phyloP scores from a whole-genome alignment of 768 basidiomycete species.

The Mycena alexandri region DNA sequence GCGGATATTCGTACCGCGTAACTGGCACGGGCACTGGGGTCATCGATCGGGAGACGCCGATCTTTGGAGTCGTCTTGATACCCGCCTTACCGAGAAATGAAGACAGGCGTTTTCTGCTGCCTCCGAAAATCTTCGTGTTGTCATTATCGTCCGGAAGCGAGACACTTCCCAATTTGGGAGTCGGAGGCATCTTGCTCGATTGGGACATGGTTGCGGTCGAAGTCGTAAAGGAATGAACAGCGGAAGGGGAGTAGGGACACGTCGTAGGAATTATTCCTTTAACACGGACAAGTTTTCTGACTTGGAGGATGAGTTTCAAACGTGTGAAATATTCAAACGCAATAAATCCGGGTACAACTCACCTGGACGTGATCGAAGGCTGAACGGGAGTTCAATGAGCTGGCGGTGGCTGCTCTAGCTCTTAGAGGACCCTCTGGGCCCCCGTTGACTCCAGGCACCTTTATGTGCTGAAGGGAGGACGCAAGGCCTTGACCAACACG shows the following conservation, averaged over 20 bases:
- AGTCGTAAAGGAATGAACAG: slow-evolving; percentile 32
- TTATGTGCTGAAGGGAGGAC: slow-evolving; percentile 41
- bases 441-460: slow-evolving; percentile 36
- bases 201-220: slow-evolving; percentile 33
- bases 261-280: slow-evolving; percentile 30
- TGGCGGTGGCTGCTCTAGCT: slow-evolving; percentile 23
- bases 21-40: slow-evolving; percentile 34
- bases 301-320: slow-evolving; percentile 1
- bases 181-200: slow-evolving; percentile 34
- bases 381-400: slow-evolving; percentile 21
- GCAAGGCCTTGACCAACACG: slow-evolving; percentile 41
- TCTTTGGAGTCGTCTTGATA: slow-evolving; percentile 6
- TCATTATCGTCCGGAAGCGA: slow-evolving; percentile 36
- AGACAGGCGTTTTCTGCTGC: slow-evolving; percentile 30
- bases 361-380: slow-evolving; percentile 30
- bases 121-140: slow-evolving; percentile 33
- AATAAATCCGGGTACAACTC: slow-evolving; percentile 1
- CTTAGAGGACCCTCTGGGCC: slow-evolving; percentile 35
- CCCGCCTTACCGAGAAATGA: slow-evolving; percentile 32
- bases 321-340: slow-evolving; percentile 4
- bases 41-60: slow-evolving; percentile 31
- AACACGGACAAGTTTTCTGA: slow-evolving; percentile 14
- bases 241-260: background rate
- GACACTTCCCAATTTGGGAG: slow-evolving; percentile 37
- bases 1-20: slow-evolving; percentile 21